A percentile compares a stretch with the other conserved stretches of the same genome.
Conservation (phyloP, 352 stramenopile species). For the Globisporangium echinulatum region DNA sequence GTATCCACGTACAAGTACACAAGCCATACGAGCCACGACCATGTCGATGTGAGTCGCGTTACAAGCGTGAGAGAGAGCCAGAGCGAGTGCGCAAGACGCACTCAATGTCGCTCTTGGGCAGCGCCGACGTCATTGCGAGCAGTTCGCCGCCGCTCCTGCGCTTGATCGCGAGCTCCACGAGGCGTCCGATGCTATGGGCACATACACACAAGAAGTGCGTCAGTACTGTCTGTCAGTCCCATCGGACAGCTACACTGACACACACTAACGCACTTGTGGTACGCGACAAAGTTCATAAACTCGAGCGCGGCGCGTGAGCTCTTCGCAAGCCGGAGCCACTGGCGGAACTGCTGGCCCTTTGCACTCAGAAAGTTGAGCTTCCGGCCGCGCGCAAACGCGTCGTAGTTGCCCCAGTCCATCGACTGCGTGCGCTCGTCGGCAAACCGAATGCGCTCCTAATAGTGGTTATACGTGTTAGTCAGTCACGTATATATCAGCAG, state of each 20-base stretch:
- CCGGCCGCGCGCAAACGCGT: constrained; percentile 67
- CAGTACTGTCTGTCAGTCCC: not conserved
- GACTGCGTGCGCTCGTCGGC: constrained; percentile 72
- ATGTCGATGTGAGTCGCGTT: too few relatives aligned
- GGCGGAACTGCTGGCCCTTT: constrained; percentile 52
- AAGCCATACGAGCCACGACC: not conserved
- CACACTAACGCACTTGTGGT: constrained; percentile 61
- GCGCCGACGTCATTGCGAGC: constrained; percentile 35
- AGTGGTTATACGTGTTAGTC: not conserved
- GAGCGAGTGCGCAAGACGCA: constrained; percentile 15
- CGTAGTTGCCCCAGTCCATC: constrained; percentile 83
- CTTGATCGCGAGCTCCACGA: constrained; percentile 82
- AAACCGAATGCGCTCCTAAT: constrained; percentile 75
- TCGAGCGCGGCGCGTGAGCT: constrained; percentile 70
- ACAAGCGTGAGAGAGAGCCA: not conserved
- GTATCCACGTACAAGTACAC: not conserved
- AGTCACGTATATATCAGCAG: not conserved
- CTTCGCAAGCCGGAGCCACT: constrained; percentile 62
- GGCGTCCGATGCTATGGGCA: constrained; percentile 54
- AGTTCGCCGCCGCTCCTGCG: constrained; percentile 47
- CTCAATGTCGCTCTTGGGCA: constrained; percentile 61
- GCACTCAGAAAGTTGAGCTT: constrained; percentile 84
- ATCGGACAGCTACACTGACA: not conserved
- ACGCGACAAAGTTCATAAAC: constrained; percentile 84
- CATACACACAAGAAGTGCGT: not conserved